Percentiles rank a stretch among this genome's conserved stretches.
Evolutionary conservation across 345 rosid species (phyloP).

Genomic region (Carallia pectinifolia): DNA sequence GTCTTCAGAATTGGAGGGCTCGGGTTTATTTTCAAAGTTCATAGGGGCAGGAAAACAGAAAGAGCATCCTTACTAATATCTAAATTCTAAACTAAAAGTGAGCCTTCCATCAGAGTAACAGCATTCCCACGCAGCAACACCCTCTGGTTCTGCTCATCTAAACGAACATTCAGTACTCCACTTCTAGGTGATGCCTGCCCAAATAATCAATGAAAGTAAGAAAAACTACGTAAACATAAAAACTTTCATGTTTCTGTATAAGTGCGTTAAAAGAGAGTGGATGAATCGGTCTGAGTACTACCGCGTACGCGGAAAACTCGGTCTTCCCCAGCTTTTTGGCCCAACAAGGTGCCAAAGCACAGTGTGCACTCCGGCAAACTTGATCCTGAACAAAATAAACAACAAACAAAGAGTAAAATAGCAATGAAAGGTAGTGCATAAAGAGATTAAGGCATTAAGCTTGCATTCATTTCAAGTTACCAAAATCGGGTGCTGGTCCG

Average conservation of each 20-base stretch:
- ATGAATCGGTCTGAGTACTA: slow-evolving; percentile 15
- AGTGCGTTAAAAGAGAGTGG: background rate
- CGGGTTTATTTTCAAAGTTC: too few species aligned
- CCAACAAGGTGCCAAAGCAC: slow-evolving; percentile 77
- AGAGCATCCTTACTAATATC: too few species aligned
- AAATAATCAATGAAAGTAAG: background rate
- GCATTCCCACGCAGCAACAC: slow-evolving; percentile 69
- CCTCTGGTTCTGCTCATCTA: slow-evolving; percentile 49
- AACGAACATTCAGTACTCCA: slow-evolving; percentile 51
- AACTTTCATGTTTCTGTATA: background rate
- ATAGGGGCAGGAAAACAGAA: too few species aligned
- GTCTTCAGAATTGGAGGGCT: too few species aligned
- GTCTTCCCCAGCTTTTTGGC: slow-evolving; percentile 57
- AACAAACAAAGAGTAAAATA: background rate
- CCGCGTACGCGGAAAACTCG: slow-evolving; percentile 59
- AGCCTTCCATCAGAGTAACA: slow-evolving; percentile 63
- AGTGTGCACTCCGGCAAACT: slow-evolving; percentile 75
- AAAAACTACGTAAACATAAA: background rate
- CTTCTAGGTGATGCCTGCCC: slow-evolving; percentile 56
- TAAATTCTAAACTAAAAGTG: slow-evolving; percentile 43
- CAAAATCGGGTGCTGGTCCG: too few species aligned
- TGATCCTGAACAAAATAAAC: slow-evolving; percentile 59
- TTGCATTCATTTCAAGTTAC: too few species aligned
- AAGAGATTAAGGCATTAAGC: too few species aligned
- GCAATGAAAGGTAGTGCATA: background rate